Base-by-base conservation (phyloP, 2,329 filamentous ascomycete species). In the Cercospora beticola region DNA sequence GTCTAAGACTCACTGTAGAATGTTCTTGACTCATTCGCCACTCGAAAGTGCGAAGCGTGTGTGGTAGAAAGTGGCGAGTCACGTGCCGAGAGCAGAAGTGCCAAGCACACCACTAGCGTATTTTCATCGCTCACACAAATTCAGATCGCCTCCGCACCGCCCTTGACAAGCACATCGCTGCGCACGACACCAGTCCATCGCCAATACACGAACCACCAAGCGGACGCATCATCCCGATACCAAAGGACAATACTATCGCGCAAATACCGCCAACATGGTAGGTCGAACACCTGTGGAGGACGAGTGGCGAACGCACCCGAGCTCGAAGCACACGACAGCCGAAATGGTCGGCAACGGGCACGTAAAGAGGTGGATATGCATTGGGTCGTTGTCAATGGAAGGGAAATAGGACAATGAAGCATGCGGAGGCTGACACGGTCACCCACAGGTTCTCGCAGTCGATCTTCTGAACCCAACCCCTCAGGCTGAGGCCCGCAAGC, bases 401-500 rank as follows among this genome's bases (percentile, higher is more conserved):
- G 65, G 28, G n/a, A 21, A 30, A 62, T 2, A 30, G 30, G 12
- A 18, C 10, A n/a, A 18, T 18, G 33, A 14, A 36, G 54, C 60
- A 65, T 52, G 67, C 67, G 6, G 12, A 65, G 46, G 70, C 76
- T 78, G 68, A 78, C 71, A 69, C 36, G 43, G 36, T 58, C 65
- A 60, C 69, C 58, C 72, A 76, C 82, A 98, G 95, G 94, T 98
- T 97, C 93, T 99, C 91, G 95, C 95, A 85, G 92, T 98, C 89
- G 95, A 99, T 89, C 94, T 99, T 82, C 91, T 99, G 86, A 98
- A 99, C 93, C 95, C 95, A 83, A 92, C 92, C 83, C 92, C 94
- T 86, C 92, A 93, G 86, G 90, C 94, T 85, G 95, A 99, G 92
- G 93, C 93, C 82, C 93, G 93, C 88, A 98, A 98, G 92, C 95